phyloP scores from a whole-genome alignment of 1,284 basidiomycete genomes.

The Exobasidium cylindrosporum region DNA sequence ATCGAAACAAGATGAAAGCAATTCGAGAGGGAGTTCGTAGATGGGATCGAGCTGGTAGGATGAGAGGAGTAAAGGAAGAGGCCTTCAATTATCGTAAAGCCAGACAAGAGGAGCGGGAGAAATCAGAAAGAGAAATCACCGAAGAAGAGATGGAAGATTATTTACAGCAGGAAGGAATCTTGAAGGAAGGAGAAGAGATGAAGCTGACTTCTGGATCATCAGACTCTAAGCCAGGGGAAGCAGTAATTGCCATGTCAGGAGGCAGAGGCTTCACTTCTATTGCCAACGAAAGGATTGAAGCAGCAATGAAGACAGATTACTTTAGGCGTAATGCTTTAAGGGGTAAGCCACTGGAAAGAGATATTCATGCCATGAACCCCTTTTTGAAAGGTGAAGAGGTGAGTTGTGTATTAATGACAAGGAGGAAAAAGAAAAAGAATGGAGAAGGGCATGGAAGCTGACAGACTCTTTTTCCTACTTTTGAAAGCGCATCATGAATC shows the following conservation, averaged over 20 bases:
- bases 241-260: constrained; percentile 4
- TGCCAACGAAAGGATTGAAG: constrained; percentile 57
- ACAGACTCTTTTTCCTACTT: constrained; percentile 55
- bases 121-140: background rate
- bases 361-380: constrained; percentile 72
- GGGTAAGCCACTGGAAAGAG: constrained; percentile 67
- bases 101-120: constrained; percentile 1
- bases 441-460: background rate
- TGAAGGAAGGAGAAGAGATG: background rate
- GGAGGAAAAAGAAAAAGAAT: constrained; percentile 7
- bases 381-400: constrained; percentile 57
- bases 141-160: constrained; percentile 5
- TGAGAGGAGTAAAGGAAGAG: constrained; percentile 60
- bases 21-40: constrained; percentile 63
- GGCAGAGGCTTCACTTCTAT: constrained; percentile 41
- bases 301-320: constrained; percentile 67
- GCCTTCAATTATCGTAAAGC: constrained; percentile 66
- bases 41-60: constrained; percentile 62
- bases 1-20: constrained; percentile 61
- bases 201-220: too few species aligned
- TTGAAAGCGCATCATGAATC: constrained; percentile 82
- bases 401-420: constrained; percentile 14
- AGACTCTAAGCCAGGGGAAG: constrained; percentile 5
- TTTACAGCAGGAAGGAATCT: background rate
- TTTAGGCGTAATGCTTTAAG: constrained; percentile 73